Evolutionary conservation across 2,329 filamentous ascomycete genomes (phyloP).

Genomic region (Cordyceps militaris): DNA sequence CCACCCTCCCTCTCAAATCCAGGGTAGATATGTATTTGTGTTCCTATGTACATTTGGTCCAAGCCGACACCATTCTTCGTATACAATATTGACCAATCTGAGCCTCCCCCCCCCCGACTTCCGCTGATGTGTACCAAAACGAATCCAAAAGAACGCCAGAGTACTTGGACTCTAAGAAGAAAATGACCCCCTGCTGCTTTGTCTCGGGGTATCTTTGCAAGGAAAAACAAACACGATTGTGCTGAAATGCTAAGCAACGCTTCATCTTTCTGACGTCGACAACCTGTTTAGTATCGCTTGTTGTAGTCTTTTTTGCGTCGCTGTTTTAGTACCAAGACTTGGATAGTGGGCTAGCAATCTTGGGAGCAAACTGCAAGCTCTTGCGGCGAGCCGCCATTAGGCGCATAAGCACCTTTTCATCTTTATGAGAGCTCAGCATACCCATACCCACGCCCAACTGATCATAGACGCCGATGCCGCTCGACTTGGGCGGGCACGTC

Average conservation of each 20-base stretch:
- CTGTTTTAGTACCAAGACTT: conserved; percentile 39
- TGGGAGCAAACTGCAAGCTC: conserved; percentile 71
- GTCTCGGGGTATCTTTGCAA: conserved; percentile 3
- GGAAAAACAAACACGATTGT: background rate
- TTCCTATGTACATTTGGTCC: conserved; percentile 1
- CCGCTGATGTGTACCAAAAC: background rate
- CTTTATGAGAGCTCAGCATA: conserved; percentile 43
- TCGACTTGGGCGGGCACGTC: conserved; percentile 48
- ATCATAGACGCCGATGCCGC: conserved; percentile 20
- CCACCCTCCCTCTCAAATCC: conserved; percentile 2
- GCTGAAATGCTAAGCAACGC: conserved; percentile 11
- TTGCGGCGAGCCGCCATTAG: conserved; percentile 67
- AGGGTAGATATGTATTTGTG: background rate
- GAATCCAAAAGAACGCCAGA: conserved; percentile 5
- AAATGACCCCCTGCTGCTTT: background rate
- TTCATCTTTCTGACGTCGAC: background rate
- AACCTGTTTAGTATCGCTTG: background rate
- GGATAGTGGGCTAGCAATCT: conserved; percentile 64
- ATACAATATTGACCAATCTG: background rate
- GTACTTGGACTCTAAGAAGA: background rate
- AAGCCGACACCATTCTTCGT: background rate
- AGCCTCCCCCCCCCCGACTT: background rate
- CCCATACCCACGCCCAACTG: conserved; percentile 39
- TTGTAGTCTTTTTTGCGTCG: background rate
- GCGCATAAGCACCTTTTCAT: conserved; percentile 51